A percentile compares a stretch with the other conserved stretches of the same genome.
Evolutionary conservation across 768 basidiomycete genomes (phyloP).

Genomic region (Leccinum subtestaceum): DNA sequence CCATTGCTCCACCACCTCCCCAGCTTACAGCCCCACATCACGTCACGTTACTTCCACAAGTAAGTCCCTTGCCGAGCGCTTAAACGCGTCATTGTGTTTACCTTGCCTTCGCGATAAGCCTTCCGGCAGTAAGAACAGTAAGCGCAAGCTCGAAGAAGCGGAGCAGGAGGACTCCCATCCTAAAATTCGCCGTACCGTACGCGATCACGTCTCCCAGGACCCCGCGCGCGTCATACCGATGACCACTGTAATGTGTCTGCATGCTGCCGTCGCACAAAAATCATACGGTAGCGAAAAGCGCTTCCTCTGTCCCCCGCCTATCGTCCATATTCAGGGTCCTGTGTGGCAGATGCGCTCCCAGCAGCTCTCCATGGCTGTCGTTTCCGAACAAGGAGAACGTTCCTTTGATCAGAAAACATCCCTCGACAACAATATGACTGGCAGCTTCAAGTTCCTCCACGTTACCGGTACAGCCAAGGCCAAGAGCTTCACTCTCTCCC

Average conservation of each 20-base stretch:
- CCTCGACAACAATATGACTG: slow-evolving; percentile 79
- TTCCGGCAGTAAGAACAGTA: slow-evolving; percentile 45
- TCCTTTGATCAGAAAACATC: slow-evolving; percentile 83
- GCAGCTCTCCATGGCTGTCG: slow-evolving; percentile 81
- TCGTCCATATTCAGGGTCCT: slow-evolving; percentile 90
- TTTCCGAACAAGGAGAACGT: slow-evolving; percentile 79
- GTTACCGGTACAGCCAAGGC: slow-evolving; percentile 86
- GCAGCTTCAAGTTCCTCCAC: slow-evolving; percentile 89
- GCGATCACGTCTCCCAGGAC: slow-evolving; percentile 77
- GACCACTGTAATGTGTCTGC: slow-evolving; percentile 88
- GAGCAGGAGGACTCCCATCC: slow-evolving; percentile 60
- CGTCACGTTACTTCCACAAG: slow-evolving; percentile 38
- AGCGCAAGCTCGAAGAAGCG: slow-evolving; percentile 72
- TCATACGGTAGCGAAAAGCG: slow-evolving; percentile 95
- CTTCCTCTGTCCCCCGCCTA: slow-evolving; percentile 89
- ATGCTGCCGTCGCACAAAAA: slow-evolving; percentile 93
- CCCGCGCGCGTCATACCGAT: slow-evolving; percentile 76
- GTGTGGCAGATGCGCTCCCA: slow-evolving; percentile 80
- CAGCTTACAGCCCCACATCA: slow-evolving; percentile 31
- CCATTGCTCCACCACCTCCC: slow-evolving; percentile 29
- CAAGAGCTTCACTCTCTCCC: slow-evolving; percentile 83
- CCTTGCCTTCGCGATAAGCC: slow-evolving; percentile 25
- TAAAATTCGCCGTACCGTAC: slow-evolving; percentile 83
- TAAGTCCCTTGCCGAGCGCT: slow-evolving; percentile 31
- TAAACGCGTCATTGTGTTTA: slow-evolving; percentile 27